phyloP scores from a whole-genome alignment of 768 basidiomycete species.

The Kwoniella pini region DNA sequence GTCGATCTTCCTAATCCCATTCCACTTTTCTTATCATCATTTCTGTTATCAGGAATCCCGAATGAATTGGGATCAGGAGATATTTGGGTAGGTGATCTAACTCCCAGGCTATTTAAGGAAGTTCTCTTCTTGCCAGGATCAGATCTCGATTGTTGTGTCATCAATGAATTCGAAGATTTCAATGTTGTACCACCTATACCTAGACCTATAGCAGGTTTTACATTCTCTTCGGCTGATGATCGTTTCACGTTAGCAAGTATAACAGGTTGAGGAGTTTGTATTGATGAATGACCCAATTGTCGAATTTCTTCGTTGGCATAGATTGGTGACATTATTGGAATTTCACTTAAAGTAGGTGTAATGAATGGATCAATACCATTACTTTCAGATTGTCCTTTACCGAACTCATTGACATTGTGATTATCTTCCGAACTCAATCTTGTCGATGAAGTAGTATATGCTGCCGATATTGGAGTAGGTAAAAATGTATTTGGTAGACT shows the following conservation, averaged over 20 bases:
- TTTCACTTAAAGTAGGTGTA: conserved; percentile 11
- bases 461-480: background rate
- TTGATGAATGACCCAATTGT: background rate
- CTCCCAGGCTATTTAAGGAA: background rate
- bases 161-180: background rate
- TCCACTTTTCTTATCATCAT: background rate
- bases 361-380: conserved; percentile 19
- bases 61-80: conserved; percentile 8
- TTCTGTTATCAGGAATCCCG: background rate
- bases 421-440: background rate
- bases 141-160: background rate
- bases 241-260: conserved; percentile 2
- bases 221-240: background rate
- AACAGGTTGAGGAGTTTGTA: background rate
- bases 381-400: background rate
- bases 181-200: conserved; percentile 2
- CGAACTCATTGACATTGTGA: background rate
- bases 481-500: background rate
- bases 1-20: conserved; percentile 16
- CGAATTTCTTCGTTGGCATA: conserved; percentile 6
- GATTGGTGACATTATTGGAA: conserved; percentile 10
- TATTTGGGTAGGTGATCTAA: background rate
- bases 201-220: background rate
- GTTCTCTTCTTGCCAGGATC: conserved; percentile 1
- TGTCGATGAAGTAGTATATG: background rate